Percentiles rank a stretch among this genome's conserved stretches.
These are phyloP conservation scores for Lepiota venenata DNA, from an alignment of 768 basidiomycete genomes.

Conservation along the genomic window DNA sequence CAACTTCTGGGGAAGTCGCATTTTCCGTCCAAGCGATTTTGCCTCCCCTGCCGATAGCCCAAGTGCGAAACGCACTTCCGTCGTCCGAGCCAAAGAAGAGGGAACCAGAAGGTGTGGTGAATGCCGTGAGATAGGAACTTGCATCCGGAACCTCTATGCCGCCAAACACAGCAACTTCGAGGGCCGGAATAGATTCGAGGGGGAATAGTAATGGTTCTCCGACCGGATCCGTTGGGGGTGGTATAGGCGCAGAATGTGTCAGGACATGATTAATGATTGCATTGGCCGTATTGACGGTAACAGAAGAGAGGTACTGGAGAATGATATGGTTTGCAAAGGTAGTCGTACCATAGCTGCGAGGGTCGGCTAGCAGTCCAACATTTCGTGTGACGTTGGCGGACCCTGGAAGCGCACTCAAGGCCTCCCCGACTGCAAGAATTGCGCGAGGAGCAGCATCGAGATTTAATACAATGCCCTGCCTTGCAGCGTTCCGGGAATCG, in stretches of 20 bases:
- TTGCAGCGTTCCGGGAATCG: slow-evolving; percentile 37
- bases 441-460: slow-evolving; percentile 42
- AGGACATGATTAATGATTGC: slow-evolving; percentile 50
- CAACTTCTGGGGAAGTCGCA: slow-evolving; percentile 45
- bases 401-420: slow-evolving; percentile 41
- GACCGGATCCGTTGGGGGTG: slow-evolving; percentile 37
- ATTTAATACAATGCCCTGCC: slow-evolving; percentile 49
- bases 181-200: slow-evolving; percentile 42
- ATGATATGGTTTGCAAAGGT: slow-evolving; percentile 54
- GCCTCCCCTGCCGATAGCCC: slow-evolving; percentile 43
- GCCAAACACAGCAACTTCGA: slow-evolving; percentile 69
- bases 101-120: slow-evolving; percentile 42
- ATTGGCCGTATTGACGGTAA: slow-evolving; percentile 41
- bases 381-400: slow-evolving; percentile 24
- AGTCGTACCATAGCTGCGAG: slow-evolving; percentile 54
- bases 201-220: slow-evolving; percentile 30
- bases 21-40: slow-evolving; percentile 51
- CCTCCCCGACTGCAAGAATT: slow-evolving; percentile 48
- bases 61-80: slow-evolving; percentile 45
- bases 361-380: slow-evolving; percentile 35
- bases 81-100: slow-evolving; percentile 60
- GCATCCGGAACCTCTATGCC: slow-evolving; percentile 47
- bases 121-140: slow-evolving; percentile 43
- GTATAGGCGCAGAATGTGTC: slow-evolving; percentile 22
- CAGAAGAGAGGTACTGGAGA: slow-evolving; percentile 50